Percentiles rank a stretch among this genome's conserved stretches.
Conservation (phyloP, 1,284 basidiomycete species). For the Pyrrhoderma noxium region DNA sequence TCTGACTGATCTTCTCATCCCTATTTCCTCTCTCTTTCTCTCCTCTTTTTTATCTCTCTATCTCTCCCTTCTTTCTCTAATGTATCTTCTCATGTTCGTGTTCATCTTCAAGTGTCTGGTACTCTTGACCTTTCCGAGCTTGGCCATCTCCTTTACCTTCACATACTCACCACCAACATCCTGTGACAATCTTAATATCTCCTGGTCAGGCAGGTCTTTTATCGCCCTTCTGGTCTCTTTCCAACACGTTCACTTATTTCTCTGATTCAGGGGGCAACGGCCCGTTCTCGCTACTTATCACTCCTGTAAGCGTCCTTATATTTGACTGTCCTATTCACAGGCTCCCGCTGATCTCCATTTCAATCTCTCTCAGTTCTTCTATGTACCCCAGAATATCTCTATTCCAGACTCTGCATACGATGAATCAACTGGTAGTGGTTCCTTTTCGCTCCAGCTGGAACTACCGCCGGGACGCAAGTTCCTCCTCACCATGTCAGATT, state of each 20-base stretch:
- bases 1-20: not conserved
- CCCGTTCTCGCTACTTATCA: constrained; percentile 52
- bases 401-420: constrained; percentile 50
- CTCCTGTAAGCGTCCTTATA: constrained; percentile 47
- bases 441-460: constrained; percentile 41
- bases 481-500: constrained; percentile 63
- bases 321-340: not conserved
- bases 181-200: constrained; percentile 52
- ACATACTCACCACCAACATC: constrained; percentile 41
- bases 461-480: constrained; percentile 36
- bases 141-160: constrained; percentile 43
- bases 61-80: not conserved
- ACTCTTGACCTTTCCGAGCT: constrained; percentile 12
- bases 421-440: constrained; percentile 40
- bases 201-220: constrained; percentile 51
- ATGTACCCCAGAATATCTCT: constrained; percentile 44
- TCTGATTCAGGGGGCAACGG: constrained; percentile 44
- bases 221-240: not conserved
- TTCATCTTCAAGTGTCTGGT: constrained; percentile 15
- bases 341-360: constrained; percentile 4
- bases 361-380: constrained; percentile 37
- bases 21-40: not conserved
- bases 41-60: not conserved
- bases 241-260: constrained; percentile 13
- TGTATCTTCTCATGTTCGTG: not conserved